phyloP scores from a whole-genome alignment of 2,329 filamentous ascomycete species.

The Colletotrichum echinochloae region DNA sequence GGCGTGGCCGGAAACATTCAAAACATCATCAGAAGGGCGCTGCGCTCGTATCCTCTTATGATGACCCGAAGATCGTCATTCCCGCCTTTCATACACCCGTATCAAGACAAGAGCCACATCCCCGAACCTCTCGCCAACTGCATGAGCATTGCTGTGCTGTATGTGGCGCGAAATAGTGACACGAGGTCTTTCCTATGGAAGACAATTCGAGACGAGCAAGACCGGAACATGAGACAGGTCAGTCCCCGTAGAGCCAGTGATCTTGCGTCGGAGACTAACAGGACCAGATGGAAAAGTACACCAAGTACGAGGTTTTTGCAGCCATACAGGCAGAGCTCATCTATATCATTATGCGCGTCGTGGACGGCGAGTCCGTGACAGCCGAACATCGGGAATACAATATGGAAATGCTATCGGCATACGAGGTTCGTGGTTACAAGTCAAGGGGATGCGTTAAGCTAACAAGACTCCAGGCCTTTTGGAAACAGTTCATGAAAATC shows the following conservation, averaged over 20 bases:
- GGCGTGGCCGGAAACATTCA: neutral
- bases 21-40: constrained; percentile 15
- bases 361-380: constrained; percentile 10
- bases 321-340: constrained; percentile 33
- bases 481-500: constrained; percentile 7
- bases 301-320: constrained; percentile 19
- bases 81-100: constrained; percentile 35
- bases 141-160: constrained; percentile 32
- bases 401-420: constrained; percentile 22
- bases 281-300: constrained; percentile 5
- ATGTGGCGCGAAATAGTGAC: constrained; percentile 21
- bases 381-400: constrained; percentile 16
- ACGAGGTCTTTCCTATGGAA: constrained; percentile 29
- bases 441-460: too few relatives aligned
- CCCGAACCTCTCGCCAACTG: constrained; percentile 30
- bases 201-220: constrained; percentile 26
- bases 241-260: neutral
- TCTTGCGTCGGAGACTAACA: neutral
- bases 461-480: neutral
- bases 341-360: constrained; percentile 36
- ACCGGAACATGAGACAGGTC: constrained; percentile 22
- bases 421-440: constrained; percentile 3
- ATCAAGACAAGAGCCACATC: constrained; percentile 20
- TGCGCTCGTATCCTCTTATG: constrained; percentile 31
- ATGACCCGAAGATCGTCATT: constrained; percentile 37